phyloP scores from a whole-genome alignment of 805 yeast species.

The Candida saitoana region DNA sequence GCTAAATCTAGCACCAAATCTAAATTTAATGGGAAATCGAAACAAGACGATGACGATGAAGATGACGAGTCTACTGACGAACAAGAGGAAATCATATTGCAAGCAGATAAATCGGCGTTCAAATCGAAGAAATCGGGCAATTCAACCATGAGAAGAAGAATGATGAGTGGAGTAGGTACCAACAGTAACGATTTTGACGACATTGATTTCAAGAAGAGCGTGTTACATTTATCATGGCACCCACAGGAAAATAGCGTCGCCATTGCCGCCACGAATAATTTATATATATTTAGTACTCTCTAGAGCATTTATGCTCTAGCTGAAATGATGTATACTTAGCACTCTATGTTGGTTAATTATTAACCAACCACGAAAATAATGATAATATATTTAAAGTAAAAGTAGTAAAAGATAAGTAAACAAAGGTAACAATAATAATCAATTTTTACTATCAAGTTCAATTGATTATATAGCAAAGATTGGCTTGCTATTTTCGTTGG shows the following conservation, averaged over 20 bases:
- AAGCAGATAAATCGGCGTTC: slow-evolving; percentile 97
- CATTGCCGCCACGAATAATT: slow-evolving; percentile 95
- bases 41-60: slow-evolving; percentile 34
- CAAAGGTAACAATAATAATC: too few relatives aligned
- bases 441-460: too few relatives aligned
- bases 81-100: slow-evolving; percentile 68
- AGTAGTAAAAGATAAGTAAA: too few relatives aligned
- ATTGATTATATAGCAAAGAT: too few relatives aligned
- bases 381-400: slow-evolving; percentile 1
- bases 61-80: slow-evolving; percentile 23
- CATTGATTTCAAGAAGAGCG: slow-evolving; percentile 91
- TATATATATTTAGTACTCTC: slow-evolving; percentile 76
- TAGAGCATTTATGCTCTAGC: too few relatives aligned
- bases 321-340: too few relatives aligned
- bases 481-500: too few relatives aligned
- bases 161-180: slow-evolving; percentile 46
- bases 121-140: slow-evolving; percentile 63
- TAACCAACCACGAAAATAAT: neutral
- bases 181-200: slow-evolving; percentile 69
- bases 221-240: slow-evolving; percentile 96
- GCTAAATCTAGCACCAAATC: slow-evolving; percentile 3
- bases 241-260: slow-evolving; percentile 96
- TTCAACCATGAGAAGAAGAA: slow-evolving; percentile 41
- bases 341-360: neutral
- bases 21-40: slow-evolving; percentile 1